Evolutionary conservation across 2,329 filamentous ascomycete genomes (phyloP).

Genomic region (Microdochium trichocladiopsis): DNA sequence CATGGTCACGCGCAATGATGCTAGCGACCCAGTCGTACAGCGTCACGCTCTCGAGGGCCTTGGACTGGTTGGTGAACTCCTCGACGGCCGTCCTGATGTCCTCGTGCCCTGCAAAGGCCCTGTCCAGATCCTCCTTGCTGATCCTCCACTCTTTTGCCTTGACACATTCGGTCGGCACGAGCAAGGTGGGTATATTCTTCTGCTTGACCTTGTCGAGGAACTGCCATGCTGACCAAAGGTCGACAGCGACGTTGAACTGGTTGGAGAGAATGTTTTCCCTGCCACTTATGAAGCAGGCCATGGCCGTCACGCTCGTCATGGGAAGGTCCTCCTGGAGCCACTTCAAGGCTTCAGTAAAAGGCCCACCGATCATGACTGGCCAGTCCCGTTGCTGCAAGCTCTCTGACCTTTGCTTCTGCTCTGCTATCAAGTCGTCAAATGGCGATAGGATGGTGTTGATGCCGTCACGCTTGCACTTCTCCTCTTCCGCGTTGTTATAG

Average conservation of each 20-base stretch:
- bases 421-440: neutral
- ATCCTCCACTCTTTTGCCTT: neutral
- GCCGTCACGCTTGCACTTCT: neutral
- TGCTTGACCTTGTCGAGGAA: neutral
- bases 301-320: neutral
- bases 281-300: neutral
- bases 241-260: neutral
- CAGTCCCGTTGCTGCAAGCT: no score
- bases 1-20: neutral
- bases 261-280: neutral
- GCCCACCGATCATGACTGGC: neutral
- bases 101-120: neutral
- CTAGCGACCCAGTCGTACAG: neutral
- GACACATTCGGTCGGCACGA: neutral
- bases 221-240: neutral
- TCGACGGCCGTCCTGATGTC: neutral
- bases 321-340: neutral
- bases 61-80: neutral
- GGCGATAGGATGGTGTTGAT: neutral
- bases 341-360: neutral
- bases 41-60: neutral
- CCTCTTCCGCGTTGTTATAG: neutral
- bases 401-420: no score
- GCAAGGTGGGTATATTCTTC: neutral
- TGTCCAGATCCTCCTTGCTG: neutral